Evolutionary conservation across 106 monocot genomes (phyloP), one percentile per base, ranked within the genome.

Genomic region (Phalaenopsis aphrodite): DNA sequence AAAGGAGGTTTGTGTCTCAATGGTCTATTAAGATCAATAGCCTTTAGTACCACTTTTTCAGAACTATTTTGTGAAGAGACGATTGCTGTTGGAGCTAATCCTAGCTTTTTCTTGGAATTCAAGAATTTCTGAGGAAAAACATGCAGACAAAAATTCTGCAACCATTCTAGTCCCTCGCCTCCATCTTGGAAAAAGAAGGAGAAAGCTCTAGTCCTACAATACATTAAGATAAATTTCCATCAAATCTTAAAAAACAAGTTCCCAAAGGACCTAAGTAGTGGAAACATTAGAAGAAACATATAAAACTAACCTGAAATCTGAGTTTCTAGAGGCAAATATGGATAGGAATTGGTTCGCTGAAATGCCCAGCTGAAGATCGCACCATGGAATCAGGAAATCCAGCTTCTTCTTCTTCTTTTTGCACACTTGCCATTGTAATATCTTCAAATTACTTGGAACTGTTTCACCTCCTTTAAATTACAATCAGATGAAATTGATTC

Each of bases 341-440:
- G 81, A 87, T 5, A 97, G 82, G 67, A 97, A 97, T 77, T 94
- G 97, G 80, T 90, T 97, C 1, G 92, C 94, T 16, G 97, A 97
- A 24, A 97, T 86, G 38, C 97, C 97, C 45, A 94, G 39, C 61
- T 97, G 97, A 73, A 92, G 87, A 86, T 97, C 97, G 94, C 30
- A 30, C 30, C 30, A 30, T 30, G 30, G 30, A 30, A 30, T 30
- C 30, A 30, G 30, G 30, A 30, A 30, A 30, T 30, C 30, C 30
- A 30, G 30, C 30, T 30, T 30, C 0, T 30, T 30, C 30, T 0
- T 30, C 97, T 97, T 97, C 90, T 85, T 92, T 77, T 74, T 87
- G 47, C 85, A 88, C 67, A 94, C 97, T 81, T 97, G 97, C 87
- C 85, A 90, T 38, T 97, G 93, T 38, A 97, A 42, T 52, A 94